Percentiles rank a stretch among this genome's conserved stretches.
These are phyloP conservation scores for Anisodus tanguticus DNA, from an alignment of 257 asterid genomes.

Conservation along the genomic window DNA sequence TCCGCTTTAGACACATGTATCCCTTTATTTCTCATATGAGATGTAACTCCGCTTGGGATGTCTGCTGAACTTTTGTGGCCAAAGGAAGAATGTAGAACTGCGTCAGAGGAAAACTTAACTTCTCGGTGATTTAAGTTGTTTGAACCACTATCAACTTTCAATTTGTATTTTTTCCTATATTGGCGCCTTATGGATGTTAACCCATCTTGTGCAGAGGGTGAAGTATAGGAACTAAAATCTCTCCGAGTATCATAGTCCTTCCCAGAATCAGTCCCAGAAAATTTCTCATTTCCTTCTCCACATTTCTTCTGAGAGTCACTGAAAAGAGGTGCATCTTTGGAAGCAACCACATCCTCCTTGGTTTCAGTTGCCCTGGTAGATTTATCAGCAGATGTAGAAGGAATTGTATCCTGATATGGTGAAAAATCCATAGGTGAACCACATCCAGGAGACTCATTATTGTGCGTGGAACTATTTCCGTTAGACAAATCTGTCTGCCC, in stretches of 20 bases:
- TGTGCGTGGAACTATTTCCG: constrained; percentile 44
- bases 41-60: constrained; percentile 31
- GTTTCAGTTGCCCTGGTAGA: constrained; percentile 39
- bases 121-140: constrained; percentile 40
- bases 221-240: constrained; percentile 41
- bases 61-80: constrained; percentile 32
- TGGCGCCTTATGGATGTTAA: constrained; percentile 63
- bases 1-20: constrained; percentile 32
- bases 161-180: constrained; percentile 78
- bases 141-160: constrained; percentile 57
- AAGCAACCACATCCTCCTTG: constrained; percentile 38
- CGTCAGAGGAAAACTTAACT: constrained; percentile 31
- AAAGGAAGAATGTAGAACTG: constrained; percentile 35
- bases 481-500: constrained; percentile 29
- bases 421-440: constrained; percentile 97
- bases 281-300: constrained; percentile 37
- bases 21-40: constrained; percentile 17
- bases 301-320: constrained; percentile 29
- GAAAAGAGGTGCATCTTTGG: constrained; percentile 26
- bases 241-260: constrained; percentile 41
- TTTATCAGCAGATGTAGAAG: constrained; percentile 38
- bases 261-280: constrained; percentile 38
- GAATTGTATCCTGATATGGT: constrained; percentile 57
- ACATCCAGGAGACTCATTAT: constrained; percentile 56
- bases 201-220: constrained; percentile 60